Conservation (phyloP, 2,329 filamentous ascomycete species). For the Trichophyton rubrum region DNA sequence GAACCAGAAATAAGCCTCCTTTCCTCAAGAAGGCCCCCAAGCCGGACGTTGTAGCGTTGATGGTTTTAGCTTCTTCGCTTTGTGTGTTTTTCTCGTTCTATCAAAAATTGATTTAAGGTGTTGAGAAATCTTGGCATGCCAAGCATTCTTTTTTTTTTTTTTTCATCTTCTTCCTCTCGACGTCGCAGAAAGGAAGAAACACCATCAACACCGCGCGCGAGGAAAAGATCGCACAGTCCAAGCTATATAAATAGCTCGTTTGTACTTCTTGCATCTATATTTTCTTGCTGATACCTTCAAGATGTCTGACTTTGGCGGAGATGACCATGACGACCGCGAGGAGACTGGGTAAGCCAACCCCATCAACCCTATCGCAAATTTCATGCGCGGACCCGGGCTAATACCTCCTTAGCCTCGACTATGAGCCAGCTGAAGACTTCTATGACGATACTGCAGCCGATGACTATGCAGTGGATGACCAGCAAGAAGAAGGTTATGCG, state of each 20-base stretch:
- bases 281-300: slow-evolving; percentile 11
- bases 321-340: slow-evolving; percentile 50
- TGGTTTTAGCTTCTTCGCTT: not conserved
- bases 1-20: not conserved
- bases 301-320: slow-evolving; percentile 66
- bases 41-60: not conserved
- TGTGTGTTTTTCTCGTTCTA: not conserved
- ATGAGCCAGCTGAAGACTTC: slow-evolving; percentile 47
- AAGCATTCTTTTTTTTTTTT: not conserved
- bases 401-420: slow-evolving; percentile 29
- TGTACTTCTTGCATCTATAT: not conserved
- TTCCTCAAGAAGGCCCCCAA: not conserved
- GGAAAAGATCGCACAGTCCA: not conserved
- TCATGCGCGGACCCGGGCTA: not conserved
- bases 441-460: slow-evolving; percentile 57
- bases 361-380: not conserved
- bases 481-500: slow-evolving; percentile 40
- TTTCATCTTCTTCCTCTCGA: not conserved
- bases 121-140: slow-evolving; percentile 9
- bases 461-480: slow-evolving; percentile 45
- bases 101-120: not conserved
- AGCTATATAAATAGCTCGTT: not conserved
- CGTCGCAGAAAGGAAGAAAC: not conserved
- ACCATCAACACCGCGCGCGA: not conserved
- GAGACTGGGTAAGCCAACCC: slow-evolving; percentile 42